Percentiles rank a stretch among this genome's conserved stretches.
Evolutionary conservation across 768 basidiomycete genomes (phyloP).

Genomic region (Amanita rubescens): DNA sequence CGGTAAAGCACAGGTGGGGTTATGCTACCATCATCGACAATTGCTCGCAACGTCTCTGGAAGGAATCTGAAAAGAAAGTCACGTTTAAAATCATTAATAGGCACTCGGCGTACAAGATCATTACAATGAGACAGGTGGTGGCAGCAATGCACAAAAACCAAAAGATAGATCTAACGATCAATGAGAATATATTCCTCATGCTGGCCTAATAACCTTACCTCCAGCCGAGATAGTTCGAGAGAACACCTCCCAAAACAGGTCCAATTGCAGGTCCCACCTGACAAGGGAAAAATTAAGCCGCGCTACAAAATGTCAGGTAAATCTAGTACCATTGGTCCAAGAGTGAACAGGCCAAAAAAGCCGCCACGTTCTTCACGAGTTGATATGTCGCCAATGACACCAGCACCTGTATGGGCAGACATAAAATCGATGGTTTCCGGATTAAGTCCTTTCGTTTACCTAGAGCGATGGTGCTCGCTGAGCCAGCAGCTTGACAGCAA

Average conservation of each 20-base stretch:
- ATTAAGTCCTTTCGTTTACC: conserved; percentile 31
- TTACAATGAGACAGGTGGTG: conserved; percentile 35
- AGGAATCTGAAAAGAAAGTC: conserved; percentile 27
- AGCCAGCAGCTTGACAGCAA: conserved; percentile 72
- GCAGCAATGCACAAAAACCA: conserved; percentile 53
- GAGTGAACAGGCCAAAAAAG: conserved; percentile 58
- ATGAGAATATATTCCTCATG: conserved; percentile 5
- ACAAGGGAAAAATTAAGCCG: conserved; percentile 4
- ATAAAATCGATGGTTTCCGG: background rate
- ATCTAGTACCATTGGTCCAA: conserved; percentile 53
- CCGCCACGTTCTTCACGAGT: conserved; percentile 66
- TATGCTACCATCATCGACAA: conserved; percentile 49
- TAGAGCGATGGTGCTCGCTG: conserved; percentile 70
- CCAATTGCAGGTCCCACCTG: conserved; percentile 57
- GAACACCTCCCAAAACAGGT: conserved; percentile 51
- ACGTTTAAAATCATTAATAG: background rate
- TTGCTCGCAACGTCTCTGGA: conserved; percentile 46
- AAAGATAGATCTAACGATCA: conserved; percentile 35
- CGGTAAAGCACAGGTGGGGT: conserved; percentile 38
- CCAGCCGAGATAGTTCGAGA: conserved; percentile 57
- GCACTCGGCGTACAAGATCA: conserved; percentile 33
- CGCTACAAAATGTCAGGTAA: conserved; percentile 4
- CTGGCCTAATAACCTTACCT: conserved; percentile 30
- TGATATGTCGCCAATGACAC: conserved; percentile 75
- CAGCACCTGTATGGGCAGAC: conserved; percentile 43